Conservation (phyloP, 164 flowering plant species). For the Nelumbo lutea region DNA sequence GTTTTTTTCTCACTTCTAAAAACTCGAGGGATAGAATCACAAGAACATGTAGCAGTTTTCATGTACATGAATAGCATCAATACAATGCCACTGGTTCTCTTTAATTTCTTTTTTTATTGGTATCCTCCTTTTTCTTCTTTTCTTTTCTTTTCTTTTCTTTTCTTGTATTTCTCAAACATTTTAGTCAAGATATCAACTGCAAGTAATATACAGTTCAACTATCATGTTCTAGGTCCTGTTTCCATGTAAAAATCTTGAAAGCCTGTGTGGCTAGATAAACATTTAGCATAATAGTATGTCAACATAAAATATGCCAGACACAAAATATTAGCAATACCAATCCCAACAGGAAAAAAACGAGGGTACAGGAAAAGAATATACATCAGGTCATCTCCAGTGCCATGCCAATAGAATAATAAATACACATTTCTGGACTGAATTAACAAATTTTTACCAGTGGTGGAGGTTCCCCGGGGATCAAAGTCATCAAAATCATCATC, state of each 20-base stretch:
- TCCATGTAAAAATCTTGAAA: neutral
- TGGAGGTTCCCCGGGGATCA: conserved; percentile 88
- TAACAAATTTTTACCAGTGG: conserved; percentile 45
- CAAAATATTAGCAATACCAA: too few species aligned
- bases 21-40: neutral
- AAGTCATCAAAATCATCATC: conserved; percentile 94
- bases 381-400: neutral
- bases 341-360: neutral
- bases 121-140: too few species aligned
- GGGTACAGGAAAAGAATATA: neutral
- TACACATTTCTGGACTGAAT: neutral
- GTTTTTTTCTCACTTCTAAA: too few species aligned
- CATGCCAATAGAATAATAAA: neutral
- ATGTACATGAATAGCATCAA: neutral
- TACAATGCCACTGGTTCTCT: neutral
- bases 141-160: too few species aligned
- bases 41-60: neutral
- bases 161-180: neutral
- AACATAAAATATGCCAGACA: too few species aligned
- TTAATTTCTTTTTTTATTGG: neutral
- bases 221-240: neutral
- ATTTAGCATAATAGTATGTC: too few species aligned
- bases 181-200: neutral
- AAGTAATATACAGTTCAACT: neutral
- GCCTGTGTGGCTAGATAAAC: neutral